These are phyloP conservation scores for Talaromyces funiculosus DNA, from an alignment of 2,329 filamentous ascomycete genomes.

Conservation along the genomic window DNA sequence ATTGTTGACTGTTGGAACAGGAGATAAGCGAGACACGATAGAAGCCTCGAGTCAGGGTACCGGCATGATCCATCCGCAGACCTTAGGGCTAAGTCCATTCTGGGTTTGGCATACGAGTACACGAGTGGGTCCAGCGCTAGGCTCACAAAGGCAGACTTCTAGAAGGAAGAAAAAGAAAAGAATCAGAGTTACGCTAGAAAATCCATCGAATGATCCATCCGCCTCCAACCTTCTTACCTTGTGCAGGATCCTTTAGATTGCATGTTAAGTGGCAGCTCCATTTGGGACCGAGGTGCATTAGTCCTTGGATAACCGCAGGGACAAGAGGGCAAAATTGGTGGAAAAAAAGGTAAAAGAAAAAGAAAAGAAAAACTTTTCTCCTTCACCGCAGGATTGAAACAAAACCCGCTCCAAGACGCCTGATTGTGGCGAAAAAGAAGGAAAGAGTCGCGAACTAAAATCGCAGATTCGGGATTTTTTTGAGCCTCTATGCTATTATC, in stretches of 20 bases:
- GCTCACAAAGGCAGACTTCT: not conserved
- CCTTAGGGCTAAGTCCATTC: not conserved
- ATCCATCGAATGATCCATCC: not conserved
- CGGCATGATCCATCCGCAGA: not conserved
- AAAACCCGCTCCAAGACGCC: not conserved
- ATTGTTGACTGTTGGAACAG: not conserved
- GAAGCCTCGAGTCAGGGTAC: not conserved
- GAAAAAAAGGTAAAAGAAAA: not conserved
- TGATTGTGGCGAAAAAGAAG: conserved; percentile 7
- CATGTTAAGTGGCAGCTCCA: not conserved
- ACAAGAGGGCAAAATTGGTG: not conserved
- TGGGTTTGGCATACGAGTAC: not conserved
- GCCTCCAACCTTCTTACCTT: not conserved
- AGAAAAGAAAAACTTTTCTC: not conserved
- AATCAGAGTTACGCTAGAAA: not conserved
- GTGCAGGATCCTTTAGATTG: not conserved
- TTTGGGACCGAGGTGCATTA: not conserved
- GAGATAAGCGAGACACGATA: not conserved
- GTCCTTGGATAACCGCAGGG: not conserved
- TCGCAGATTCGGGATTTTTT: not conserved
- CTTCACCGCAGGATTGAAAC: not conserved
- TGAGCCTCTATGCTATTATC: not conserved
- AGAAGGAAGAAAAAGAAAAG: too few relatives aligned
- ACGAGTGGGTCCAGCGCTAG: not conserved
- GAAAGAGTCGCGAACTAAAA: not conserved